Evolutionary conservation across 2,329 filamentous ascomycete species (phyloP).

Genomic region (Dactylellina drechsleri): DNA sequence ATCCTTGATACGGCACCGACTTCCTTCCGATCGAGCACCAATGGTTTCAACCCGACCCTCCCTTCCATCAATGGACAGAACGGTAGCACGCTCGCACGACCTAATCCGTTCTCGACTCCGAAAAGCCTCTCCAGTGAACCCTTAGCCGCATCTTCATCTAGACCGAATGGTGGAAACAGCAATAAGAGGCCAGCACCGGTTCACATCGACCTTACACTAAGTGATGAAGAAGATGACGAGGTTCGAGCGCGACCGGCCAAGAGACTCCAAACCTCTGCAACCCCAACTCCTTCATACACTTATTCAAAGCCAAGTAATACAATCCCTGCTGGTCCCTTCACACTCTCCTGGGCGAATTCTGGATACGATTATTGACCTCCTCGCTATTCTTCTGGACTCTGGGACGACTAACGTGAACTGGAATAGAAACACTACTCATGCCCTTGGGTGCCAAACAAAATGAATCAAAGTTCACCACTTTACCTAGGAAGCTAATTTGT

Average conservation of each 20-base stretch:
- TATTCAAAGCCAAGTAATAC: conserved; percentile 58
- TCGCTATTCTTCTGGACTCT: neutral
- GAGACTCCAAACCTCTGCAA: conserved; percentile 61
- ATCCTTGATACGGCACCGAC: conserved; percentile 55
- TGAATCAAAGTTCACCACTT: too few species aligned
- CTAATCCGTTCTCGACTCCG: conserved; percentile 58
- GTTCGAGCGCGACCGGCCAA: conserved; percentile 65
- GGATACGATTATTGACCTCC: conserved; percentile 22
- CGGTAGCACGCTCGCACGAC: neutral
- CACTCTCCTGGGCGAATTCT: conserved; percentile 24
- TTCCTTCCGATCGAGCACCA: conserved; percentile 57
- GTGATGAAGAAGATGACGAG: conserved; percentile 67
- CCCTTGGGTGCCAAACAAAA: too few species aligned
- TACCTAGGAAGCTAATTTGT: too few species aligned
- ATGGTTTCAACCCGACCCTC: conserved; percentile 57
- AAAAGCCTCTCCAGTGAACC: conserved; percentile 58
- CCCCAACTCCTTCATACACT: conserved; percentile 44
- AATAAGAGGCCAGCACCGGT: conserved; percentile 67
- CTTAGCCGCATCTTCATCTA: conserved; percentile 33
- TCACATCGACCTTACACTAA: conserved; percentile 71
- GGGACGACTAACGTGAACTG: neutral
- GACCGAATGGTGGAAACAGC: conserved; percentile 58
- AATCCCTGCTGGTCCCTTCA: conserved; percentile 32
- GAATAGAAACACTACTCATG: too few species aligned
- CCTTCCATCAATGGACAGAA: conserved; percentile 44